Evolutionary conservation across 371 early-diverging fungal species (phyloP).

Genomic region (Mortierella polycephala): DNA sequence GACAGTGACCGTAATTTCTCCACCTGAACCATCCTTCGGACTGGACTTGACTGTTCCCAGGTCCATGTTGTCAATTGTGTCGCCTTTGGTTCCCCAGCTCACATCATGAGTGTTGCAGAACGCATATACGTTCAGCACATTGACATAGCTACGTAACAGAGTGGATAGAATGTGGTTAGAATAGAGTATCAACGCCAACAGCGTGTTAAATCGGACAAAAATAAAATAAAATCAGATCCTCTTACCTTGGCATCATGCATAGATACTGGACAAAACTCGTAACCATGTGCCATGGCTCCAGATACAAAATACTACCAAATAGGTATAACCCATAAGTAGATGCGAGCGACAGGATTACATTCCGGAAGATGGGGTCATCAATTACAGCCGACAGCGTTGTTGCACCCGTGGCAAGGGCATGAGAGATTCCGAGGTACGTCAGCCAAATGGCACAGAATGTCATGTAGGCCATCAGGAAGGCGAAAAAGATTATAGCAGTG

Average conservation of each 20-base stretch:
- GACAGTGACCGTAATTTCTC: slow-evolving; percentile 51
- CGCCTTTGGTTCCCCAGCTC: slow-evolving; percentile 96
- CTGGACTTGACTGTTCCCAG: slow-evolving; percentile 38
- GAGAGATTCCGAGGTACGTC: slow-evolving; percentile 60
- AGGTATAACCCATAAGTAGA: slow-evolving; percentile 90
- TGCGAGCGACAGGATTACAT: slow-evolving; percentile 83
- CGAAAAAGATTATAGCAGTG: slow-evolving; percentile 73
- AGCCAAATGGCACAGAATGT: slow-evolving; percentile 70
- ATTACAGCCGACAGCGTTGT: slow-evolving; percentile 32
- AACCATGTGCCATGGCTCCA: slow-evolving; percentile 98
- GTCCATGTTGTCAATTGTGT: slow-evolving; percentile 57
- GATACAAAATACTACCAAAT: slow-evolving; percentile 76
- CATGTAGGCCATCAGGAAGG: slow-evolving; percentile 80
- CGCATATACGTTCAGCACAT: slow-evolving; percentile 93
- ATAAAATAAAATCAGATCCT: background rate
- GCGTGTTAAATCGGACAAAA: background rate
- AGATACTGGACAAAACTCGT: slow-evolving; percentile 91
- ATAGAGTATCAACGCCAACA: too few relatives aligned
- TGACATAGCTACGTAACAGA: slow-evolving; percentile 60
- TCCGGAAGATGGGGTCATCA: slow-evolving; percentile 70
- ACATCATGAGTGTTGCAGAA: slow-evolving; percentile 95
- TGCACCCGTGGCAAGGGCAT: slow-evolving; percentile 34
- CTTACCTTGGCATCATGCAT: slow-evolving; percentile 79
- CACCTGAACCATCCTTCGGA: slow-evolving; percentile 26
- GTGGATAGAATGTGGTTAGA: background rate